Percentiles rank a stretch among this genome's conserved stretches.
Conservation (phyloP, 75 land plant species). For the Pinus albicaulis region DNA sequence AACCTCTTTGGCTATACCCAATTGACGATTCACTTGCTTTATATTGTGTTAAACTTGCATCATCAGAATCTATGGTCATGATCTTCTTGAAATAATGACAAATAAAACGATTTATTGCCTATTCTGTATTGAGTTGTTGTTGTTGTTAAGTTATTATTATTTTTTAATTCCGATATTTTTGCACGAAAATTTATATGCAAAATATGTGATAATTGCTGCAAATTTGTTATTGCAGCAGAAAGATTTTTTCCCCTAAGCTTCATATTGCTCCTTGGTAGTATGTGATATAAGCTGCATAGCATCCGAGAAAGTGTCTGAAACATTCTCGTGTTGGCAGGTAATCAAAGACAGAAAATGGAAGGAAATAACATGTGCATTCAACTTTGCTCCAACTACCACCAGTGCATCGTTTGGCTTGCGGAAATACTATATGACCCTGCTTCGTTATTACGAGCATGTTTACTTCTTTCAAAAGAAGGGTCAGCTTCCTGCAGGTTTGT, state of each 20-base stretch:
- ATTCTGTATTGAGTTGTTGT: not conserved
- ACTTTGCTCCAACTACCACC: conserved; percentile 79
- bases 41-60: too few relatives aligned
- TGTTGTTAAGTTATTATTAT: not conserved
- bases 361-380: conserved; percentile 66
- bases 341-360: conserved; percentile 85
- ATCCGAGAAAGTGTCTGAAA: not conserved
- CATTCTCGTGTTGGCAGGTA: conserved; percentile 43
- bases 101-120: not conserved
- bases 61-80: too few relatives aligned
- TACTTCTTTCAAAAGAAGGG: conserved; percentile 67
- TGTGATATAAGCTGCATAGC: not conserved
- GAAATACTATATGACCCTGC: conserved; percentile 70
- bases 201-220: not conserved
- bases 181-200: not conserved
- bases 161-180: not conserved
- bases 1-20: too few relatives aligned
- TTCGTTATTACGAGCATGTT: conserved; percentile 76
- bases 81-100: not conserved
- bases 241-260: not conserved
- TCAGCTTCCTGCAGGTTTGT: conserved; percentile 51
- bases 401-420: conserved; percentile 89
- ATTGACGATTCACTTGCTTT: too few relatives aligned
- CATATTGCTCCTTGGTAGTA: not conserved
- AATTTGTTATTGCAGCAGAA: too few relatives aligned